A percentile compares a stretch with the other conserved stretches of the same genome.
These are phyloP conservation scores for Fusarium longipes DNA, from an alignment of 2,329 filamentous ascomycete genomes.

Conservation along the genomic window DNA sequence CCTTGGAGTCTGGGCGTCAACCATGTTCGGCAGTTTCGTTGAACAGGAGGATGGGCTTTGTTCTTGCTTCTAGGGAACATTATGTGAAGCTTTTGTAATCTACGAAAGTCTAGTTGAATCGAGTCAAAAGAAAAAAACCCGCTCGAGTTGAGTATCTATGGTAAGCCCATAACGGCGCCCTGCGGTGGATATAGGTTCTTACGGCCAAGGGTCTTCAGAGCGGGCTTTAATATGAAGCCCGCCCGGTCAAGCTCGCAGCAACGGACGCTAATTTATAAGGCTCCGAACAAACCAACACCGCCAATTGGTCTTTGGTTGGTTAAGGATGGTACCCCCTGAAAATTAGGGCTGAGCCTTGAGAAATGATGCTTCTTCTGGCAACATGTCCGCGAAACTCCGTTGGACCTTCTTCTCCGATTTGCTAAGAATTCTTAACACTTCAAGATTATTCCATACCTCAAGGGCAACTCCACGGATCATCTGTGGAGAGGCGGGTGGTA, in stretches of 20 bases:
- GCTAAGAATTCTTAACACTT: neutral
- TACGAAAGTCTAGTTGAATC: neutral
- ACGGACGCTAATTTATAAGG: slow-evolving; percentile 7
- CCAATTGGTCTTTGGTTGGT: neutral
- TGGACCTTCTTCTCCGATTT: neutral
- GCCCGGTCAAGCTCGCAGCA: neutral
- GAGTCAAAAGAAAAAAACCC: neutral
- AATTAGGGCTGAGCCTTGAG: slow-evolving; percentile 3
- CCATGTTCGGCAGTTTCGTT: neutral
- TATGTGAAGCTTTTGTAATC: neutral
- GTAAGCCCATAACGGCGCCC: neutral
- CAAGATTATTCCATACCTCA: neutral
- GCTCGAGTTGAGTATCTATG: neutral
- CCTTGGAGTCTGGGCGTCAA: too few species aligned
- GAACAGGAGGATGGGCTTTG: neutral
- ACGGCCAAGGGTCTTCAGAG: neutral
- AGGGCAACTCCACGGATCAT: too few species aligned
- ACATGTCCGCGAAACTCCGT: neutral
- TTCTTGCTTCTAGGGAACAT: too few species aligned
- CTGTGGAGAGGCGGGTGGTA: too few species aligned
- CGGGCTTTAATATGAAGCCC: neutral
- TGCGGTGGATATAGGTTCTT: too few species aligned
- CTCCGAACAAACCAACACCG: neutral
- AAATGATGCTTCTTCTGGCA: neutral
- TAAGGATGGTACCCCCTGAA: neutral